Conservation (phyloP, 805 yeast species). For the Metschnikowia anglica region DNA sequence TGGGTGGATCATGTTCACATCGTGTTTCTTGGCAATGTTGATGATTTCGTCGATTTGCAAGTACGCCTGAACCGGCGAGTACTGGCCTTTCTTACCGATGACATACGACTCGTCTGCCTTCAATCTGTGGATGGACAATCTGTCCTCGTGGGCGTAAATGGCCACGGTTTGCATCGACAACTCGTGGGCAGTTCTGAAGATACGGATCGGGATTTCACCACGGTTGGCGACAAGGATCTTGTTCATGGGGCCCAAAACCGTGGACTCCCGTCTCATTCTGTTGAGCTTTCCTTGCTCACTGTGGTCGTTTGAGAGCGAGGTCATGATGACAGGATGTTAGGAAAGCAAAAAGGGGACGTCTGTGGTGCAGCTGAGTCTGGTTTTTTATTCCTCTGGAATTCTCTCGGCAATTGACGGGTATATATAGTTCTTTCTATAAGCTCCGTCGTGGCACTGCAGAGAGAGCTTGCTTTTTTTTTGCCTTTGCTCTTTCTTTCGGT, state of each 20-base stretch:
- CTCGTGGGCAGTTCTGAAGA: constrained; percentile 97
- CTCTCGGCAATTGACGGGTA: neutral
- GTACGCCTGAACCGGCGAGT: constrained; percentile 93
- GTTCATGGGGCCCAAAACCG: constrained; percentile 46
- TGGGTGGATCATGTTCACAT: constrained; percentile 41
- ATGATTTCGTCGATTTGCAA: constrained; percentile 94
- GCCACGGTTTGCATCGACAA: constrained; percentile 96
- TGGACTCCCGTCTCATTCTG: constrained; percentile 43
- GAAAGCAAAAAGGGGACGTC: neutral
- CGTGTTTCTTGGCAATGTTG: constrained; percentile 55
- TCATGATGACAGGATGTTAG: constrained; percentile 10
- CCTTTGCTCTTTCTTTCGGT: neutral
- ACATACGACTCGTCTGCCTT: constrained; percentile 94
- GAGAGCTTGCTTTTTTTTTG: neutral
- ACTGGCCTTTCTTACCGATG: constrained; percentile 86
- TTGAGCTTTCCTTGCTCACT: constrained; percentile 28
- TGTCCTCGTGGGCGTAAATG: constrained; percentile 92
- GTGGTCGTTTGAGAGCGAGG: constrained; percentile 12
- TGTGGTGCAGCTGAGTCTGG: neutral
- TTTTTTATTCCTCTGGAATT: neutral
- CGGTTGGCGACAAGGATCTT: constrained; percentile 79
- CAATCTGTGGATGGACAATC: constrained; percentile 90
- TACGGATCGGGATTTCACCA: constrained; percentile 84
- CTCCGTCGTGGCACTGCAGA: neutral
- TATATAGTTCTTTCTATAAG: neutral